phyloP scores from a whole-genome alignment of 305 asterid genomes.

The Solanum hybrid region DNA sequence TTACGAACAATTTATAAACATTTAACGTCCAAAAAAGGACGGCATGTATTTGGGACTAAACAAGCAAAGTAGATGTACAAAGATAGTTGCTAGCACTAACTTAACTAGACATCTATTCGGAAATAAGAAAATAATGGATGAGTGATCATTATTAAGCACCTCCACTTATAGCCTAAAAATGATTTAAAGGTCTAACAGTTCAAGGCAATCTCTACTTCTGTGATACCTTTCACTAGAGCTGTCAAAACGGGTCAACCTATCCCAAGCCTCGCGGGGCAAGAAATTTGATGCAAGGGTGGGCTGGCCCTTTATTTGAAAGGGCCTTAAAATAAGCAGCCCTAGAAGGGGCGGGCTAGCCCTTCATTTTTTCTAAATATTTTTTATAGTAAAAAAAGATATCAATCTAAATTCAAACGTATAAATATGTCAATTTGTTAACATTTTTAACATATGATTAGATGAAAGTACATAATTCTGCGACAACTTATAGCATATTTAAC shows the following conservation, averaged over 20 bases:
- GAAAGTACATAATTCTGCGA: background rate
- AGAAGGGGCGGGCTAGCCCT: background rate
- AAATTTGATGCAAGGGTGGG: background rate
- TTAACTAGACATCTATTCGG: background rate
- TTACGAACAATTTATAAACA: too few relatives aligned
- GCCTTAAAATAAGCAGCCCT: background rate
- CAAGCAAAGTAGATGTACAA: background rate
- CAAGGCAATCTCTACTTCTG: background rate
- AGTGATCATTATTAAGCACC: background rate
- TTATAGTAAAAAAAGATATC: background rate
- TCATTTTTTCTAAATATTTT: background rate
- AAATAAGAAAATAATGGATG: background rate
- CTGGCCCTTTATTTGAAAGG: background rate
- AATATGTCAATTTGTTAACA: background rate
- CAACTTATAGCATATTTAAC: background rate
- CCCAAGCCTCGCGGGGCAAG: background rate
- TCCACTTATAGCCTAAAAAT: background rate
- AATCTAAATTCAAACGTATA: background rate
- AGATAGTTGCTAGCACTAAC: background rate
- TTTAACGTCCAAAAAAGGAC: background rate
- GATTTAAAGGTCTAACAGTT: background rate
- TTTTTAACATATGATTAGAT: background rate
- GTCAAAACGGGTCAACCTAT: background rate
- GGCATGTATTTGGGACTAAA: background rate
- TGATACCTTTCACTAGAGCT: background rate